These are phyloP conservation scores for Suhomyces panamericanus DNA, from an alignment of 1,139 yeast genomes.

Conservation along the genomic window DNA sequence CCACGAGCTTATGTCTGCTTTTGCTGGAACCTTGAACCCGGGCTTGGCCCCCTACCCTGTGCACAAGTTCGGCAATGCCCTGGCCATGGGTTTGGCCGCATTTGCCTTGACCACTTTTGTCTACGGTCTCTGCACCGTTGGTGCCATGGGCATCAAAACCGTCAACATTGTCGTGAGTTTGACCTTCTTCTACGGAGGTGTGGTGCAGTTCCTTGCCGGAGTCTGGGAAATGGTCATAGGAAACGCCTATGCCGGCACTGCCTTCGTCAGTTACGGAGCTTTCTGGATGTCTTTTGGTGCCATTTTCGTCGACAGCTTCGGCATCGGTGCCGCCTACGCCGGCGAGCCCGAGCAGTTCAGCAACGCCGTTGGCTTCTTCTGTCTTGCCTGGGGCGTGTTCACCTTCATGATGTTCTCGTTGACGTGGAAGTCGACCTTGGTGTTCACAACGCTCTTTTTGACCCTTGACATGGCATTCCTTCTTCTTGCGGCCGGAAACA, in stretches of 20 bases:
- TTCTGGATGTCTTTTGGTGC: slow-evolving; percentile 42
- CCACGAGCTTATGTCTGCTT: slow-evolving; percentile 38
- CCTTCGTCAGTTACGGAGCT: slow-evolving; percentile 37
- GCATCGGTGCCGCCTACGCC: slow-evolving; percentile 31
- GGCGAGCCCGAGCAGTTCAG: slow-evolving; percentile 25
- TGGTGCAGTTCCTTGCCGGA: slow-evolving; percentile 50
- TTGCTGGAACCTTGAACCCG: slow-evolving; percentile 48
- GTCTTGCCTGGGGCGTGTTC: slow-evolving; percentile 49
- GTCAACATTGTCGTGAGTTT: slow-evolving; percentile 54
- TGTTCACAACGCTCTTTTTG: slow-evolving; percentile 24
- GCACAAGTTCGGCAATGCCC: slow-evolving; percentile 71
- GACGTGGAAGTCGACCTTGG: slow-evolving; percentile 47
- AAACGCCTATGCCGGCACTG: slow-evolving; percentile 40
- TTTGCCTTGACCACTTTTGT: slow-evolving; percentile 85
- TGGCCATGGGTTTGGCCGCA: slow-evolving; percentile 80
- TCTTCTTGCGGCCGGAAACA: slow-evolving; percentile 36
- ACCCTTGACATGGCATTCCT: slow-evolving; percentile 6
- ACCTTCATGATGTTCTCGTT: slow-evolving; percentile 40
- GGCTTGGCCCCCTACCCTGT: slow-evolving; percentile 62
- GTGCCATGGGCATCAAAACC: slow-evolving; percentile 52
- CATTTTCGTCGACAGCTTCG: slow-evolving; percentile 33
- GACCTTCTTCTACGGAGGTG: slow-evolving; percentile 48
- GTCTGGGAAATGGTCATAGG: slow-evolving; percentile 49
- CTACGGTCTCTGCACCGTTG: slow-evolving; percentile 55
- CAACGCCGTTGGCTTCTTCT: slow-evolving; percentile 44